Base-by-base conservation (phyloP, 1,139 yeast genomes). In the Nakaseomyces delphensis region DNA sequence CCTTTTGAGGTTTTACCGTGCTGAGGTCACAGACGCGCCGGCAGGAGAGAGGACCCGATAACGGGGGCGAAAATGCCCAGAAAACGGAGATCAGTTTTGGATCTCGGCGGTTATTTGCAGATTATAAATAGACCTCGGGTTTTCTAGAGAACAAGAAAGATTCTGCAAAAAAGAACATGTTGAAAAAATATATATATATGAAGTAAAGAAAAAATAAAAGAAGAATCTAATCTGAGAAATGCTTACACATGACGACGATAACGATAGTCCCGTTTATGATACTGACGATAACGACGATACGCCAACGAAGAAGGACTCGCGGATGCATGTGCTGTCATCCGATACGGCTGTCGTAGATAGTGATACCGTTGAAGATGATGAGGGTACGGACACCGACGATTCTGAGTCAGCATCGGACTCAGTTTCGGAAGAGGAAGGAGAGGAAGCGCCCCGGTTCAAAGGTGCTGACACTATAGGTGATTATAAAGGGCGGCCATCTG, bases 401-500 rank as follows among this genome's bases (percentile, higher is more conserved):
- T 18, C 9, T 3, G 33, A 14, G 2, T 18, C 15, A 7, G 20
- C 13, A 16, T 18, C 5, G 7, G 33, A 8, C 15, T 7, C 19
- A 14, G 35, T 16, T 31, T n/a, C n/a, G n/a, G n/a, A n/a, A n/a
- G 13, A 39, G 4, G 28, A 25, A 7, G n/a, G n/a, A 9, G 28
- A 25, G 24, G 10, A 21, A 21, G 24, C 2, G 25, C 13, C 2
- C 6, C 18, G 7, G 14, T n/a, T 8, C 10, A 20, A 14, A 13
- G 27, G 13, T n/a, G 37, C 37, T 21, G 37, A 33, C 14, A 33
- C 27, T 5, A 33, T 33, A 4, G 37, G 37, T 20, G 37, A 36
- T 38, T 57, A 55, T 43, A 59, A 68, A 29, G 67, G 69, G 23
- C 70, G 84, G 32, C 95, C 95, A 13, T 81, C 94, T 0, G 78